Evolutionary conservation across 345 rosid species (phyloP).

Genomic region (Eucalyptus tenuipes): DNA sequence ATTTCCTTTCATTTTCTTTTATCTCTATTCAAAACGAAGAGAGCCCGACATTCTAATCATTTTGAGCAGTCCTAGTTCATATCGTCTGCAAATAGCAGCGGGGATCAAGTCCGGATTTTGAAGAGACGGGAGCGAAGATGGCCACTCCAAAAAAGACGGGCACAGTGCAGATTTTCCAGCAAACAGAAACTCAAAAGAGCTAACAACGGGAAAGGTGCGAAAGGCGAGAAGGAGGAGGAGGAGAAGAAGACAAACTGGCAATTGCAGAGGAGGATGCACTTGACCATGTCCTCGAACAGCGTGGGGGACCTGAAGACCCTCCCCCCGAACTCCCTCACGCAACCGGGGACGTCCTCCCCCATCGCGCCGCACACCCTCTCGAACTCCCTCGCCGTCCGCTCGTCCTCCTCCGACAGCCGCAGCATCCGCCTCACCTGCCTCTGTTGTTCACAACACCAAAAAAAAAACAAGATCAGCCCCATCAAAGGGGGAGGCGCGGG

Average conservation of each 20-base stretch:
- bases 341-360: neutral
- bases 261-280: conserved; percentile 44
- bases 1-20: accelerated
- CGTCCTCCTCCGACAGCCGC: conserved; percentile 24
- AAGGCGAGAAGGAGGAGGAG: neutral
- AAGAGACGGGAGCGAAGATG: neutral
- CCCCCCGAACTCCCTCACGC: conserved; percentile 16
- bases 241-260: conserved; percentile 13
- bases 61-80: neutral
- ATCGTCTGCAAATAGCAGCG: accelerated
- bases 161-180: neutral
- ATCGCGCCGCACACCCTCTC: neutral
- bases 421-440: conserved; percentile 39
- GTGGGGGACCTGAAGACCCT: conserved; percentile 52
- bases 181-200: neutral
- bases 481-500: neutral
- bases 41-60: neutral
- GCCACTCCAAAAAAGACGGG: neutral
- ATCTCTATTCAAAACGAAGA: neutral
- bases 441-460: neutral
- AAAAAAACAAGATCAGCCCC: neutral
- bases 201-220: neutral
- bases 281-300: conserved; percentile 50
- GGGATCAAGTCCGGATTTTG: neutral
- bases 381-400: conserved; percentile 14